Conservation (phyloP, 2,329 filamentous ascomycete genomes). For the Onygena corvina region DNA sequence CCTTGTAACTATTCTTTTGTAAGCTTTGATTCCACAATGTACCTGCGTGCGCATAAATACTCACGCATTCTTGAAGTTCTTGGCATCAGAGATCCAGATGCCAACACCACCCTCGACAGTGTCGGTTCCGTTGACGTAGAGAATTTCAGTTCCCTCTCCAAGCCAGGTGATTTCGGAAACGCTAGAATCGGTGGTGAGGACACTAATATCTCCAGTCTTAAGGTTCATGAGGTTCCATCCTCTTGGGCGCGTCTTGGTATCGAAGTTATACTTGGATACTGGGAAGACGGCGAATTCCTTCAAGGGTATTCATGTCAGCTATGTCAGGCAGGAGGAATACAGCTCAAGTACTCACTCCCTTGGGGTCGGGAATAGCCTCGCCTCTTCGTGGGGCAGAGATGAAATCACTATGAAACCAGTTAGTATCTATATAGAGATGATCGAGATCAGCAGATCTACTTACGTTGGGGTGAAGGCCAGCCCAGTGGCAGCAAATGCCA, state of each 20-base stretch:
- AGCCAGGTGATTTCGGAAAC: slow-evolving; percentile 68
- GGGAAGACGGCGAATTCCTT: slow-evolving; percentile 39
- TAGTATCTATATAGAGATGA: not conserved
- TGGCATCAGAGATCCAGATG: slow-evolving; percentile 28
- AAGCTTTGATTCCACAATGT: not conserved
- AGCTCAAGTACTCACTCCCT: slow-evolving; percentile 26
- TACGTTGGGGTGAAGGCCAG: slow-evolving; percentile 21
- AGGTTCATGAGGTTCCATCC: slow-evolving; percentile 61
- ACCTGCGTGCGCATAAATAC: slow-evolving; percentile 9
- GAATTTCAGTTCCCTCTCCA: slow-evolving; percentile 48
- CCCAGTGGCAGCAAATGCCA: slow-evolving; percentile 18
- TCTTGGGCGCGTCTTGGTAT: slow-evolving; percentile 49
- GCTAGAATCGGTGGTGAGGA: slow-evolving; percentile 52
- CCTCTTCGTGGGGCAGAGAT: slow-evolving; percentile 29
- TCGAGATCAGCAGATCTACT: slow-evolving; percentile 8
- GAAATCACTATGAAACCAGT: slow-evolving; percentile 21
- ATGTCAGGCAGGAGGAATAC: not conserved
- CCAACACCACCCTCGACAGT: slow-evolving; percentile 30
- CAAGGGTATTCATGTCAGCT: not conserved
- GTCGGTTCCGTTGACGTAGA: slow-evolving; percentile 42
- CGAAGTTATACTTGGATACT: slow-evolving; percentile 67
- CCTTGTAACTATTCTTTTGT: slow-evolving; percentile 25
- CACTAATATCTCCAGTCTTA: slow-evolving; percentile 50
- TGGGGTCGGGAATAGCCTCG: slow-evolving; percentile 29
- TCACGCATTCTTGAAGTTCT: slow-evolving; percentile 25